Base-by-base conservation (phyloP, 352 stramenopile genomes). In the Phytophthora parvispora region DNA sequence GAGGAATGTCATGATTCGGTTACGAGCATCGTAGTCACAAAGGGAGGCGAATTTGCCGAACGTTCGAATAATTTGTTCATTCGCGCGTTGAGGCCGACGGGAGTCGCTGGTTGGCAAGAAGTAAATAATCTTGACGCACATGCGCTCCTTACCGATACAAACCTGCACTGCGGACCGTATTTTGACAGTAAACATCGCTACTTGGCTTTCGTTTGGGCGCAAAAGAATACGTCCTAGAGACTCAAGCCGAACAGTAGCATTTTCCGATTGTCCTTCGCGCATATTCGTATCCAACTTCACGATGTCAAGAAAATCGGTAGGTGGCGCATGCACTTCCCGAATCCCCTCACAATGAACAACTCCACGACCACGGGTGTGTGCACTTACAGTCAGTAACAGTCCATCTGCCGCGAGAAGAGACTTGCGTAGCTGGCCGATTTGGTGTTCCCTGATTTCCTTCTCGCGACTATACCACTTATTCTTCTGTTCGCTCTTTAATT, bases 151-250 rank as follows among this genome's bases (percentile, higher is more conserved):
- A 8, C 47, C 22, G 12, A 47, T 65, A 53, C 50, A 72, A 64
- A 80, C 32, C 28, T 70, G 53, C 24, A 80, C 24, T 7, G 29
- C 38, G 3, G 73, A 80, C 8, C 65, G 60, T 47, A 68, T 55
- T 50, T 78, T 78, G 1, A 80, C 53, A 13, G 73, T 78, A 58
- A 75, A 80, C 50, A 72, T 73, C 12, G 60, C 60, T 24, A 80
- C 49, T 3, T 59, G 32, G 25, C 42, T 67, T 57, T 72, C 61
- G 22, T 66, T 29, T 0, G 64, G 49, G 1, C 15, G 1, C 18
- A 72, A 22, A 0, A 60, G 15, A 34, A 70, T 13, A 4, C 40
- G 52, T 31, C 72, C 72, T 22, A 79, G 20, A 49, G 13, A 22
- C 51, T 76, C 62, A 18, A 51, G 24, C 16, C 40, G n/a, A 2